Evolutionary conservation across 768 basidiomycete genomes (phyloP).

Genomic region (Podaxis sp.): DNA sequence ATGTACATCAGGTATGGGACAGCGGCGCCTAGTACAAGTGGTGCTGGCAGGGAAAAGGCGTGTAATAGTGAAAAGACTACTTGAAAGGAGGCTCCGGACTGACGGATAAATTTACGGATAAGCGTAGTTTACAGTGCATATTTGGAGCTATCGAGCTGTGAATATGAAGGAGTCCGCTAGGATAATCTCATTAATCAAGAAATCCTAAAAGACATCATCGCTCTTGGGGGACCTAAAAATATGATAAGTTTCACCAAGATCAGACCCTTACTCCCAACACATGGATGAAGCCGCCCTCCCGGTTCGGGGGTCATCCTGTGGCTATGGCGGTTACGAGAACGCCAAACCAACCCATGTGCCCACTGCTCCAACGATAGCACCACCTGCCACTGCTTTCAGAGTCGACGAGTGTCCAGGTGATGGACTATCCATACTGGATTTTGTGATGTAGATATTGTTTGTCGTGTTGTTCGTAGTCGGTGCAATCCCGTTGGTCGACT

Average conservation of each 20-base stretch:
- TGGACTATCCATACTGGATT: constrained; percentile 4
- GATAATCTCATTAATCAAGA: neutral
- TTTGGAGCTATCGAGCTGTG: neutral
- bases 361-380: constrained; percentile 57
- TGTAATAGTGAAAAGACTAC: neutral
- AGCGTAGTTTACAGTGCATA: neutral
- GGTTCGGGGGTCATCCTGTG: neutral
- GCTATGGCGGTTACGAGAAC: constrained; percentile 27
- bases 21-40: neutral
- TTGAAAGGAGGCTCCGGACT: no score
- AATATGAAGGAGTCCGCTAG: neutral
- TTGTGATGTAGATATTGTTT: constrained; percentile 9
- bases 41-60: neutral
- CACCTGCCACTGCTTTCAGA: constrained; percentile 45
- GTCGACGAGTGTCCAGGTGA: constrained; percentile 10
- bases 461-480: constrained; percentile 17
- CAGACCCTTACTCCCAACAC: neutral
- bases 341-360: constrained; percentile 59
- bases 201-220: neutral
- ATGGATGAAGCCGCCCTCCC: neutral
- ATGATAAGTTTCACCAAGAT: constrained; percentile 9
- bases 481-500: constrained; percentile 10
- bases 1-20: neutral
- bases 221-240: neutral
- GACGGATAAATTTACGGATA: neutral